phyloP scores from a whole-genome alignment of 2,329 filamentous ascomycete species.

The Furcasterigmium furcatum region DNA sequence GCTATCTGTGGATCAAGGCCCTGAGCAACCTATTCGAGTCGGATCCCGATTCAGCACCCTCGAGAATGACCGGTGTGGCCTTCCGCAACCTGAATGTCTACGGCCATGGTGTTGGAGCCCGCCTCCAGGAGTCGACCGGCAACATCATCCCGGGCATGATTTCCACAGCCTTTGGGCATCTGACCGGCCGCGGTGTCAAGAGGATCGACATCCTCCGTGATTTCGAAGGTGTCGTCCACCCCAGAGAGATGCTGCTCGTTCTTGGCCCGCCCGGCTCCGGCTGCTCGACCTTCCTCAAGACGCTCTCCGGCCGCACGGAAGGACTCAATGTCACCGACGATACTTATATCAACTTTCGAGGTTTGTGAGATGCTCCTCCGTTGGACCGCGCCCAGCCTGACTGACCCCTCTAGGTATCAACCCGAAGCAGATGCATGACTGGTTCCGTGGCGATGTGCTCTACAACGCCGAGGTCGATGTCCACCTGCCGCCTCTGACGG shows the following conservation, averaged over 20 bases:
- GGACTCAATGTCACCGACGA: constrained; percentile 18
- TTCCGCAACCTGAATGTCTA: constrained; percentile 20
- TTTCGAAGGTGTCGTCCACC: constrained; percentile 25
- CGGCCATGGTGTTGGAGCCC: constrained; percentile 18
- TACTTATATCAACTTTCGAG: constrained; percentile 17
- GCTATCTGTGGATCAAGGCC: constrained; percentile 19
- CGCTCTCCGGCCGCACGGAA: constrained; percentile 21
- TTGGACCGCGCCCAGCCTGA: too few relatives aligned
- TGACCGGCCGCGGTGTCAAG: constrained; percentile 1
- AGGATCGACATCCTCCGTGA: constrained; percentile 20
- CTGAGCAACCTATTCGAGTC: constrained; percentile 20
- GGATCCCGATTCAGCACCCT: constrained; percentile 16
- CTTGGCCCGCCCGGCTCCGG: constrained; percentile 52
- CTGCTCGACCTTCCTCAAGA: constrained; percentile 69
- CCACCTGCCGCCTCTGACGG: constrained; percentile 56
- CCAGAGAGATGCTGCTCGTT: constrained; percentile 56
- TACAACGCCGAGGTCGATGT: constrained; percentile 66
- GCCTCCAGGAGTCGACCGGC: constrained; percentile 18
- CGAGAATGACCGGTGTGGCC: constrained; percentile 20
- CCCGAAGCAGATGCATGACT: constrained; percentile 10
- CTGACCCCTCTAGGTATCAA: constrained; percentile 5
- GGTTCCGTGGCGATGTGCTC: constrained; percentile 58
- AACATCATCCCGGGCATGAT: constrained; percentile 16
- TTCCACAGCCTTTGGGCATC: constrained; percentile 4
- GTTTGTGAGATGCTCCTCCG: not conserved